Evolutionary conservation across 495 filamentous ascomycete genomes (phyloP), one percentile per base, ranked within the genome.

Genomic region (Penicillium samsonianum): DNA sequence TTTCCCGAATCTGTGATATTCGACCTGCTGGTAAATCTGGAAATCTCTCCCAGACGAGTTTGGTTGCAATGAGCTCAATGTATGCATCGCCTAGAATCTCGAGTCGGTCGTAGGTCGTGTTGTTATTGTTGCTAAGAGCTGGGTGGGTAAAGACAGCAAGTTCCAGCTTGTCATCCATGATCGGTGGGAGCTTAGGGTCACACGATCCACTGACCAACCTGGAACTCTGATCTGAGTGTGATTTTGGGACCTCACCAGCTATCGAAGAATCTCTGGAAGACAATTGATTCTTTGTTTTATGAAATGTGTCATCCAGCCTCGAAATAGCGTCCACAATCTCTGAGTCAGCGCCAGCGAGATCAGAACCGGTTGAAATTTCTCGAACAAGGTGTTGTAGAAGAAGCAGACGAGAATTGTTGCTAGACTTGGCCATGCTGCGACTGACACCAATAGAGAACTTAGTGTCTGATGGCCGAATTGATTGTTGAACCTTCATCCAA

Each of bases 1-100:
- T 64, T 67, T 92, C 87, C 10, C 90, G 82, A 25, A 88, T 76
- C 50, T 88, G 84, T 14, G 84, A 83, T 59, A 81, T 80, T 56
- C 80, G 74, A 17, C 88, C 88, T 4, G 85, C 76, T 1, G 77
- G 52, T 14, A 87, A 74, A 10, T 72, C 65, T 4, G 81, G 79
- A 60, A 88, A 91, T n/a, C 75, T 84, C 35, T 81, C 65, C 68
- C 80, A 84, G 33, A 91, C 81, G 57, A 89, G 72, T 23, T 79
- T 80, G 2, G 87, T 85, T 47, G 87, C 80, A 47, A 88, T 83
- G 14, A 90, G 70, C 54, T 91, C 85, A 30, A 91, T 73, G 58
- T 90, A 91, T 4, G 85, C 84, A 66, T 92, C 89, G 4, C 89
- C 89, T 31, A 92, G 75, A 67, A 89, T 85, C 70, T 92, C 89